Evolutionary conservation across 1,284 basidiomycete species (phyloP).

Genomic region (Ganoderma sinense): DNA sequence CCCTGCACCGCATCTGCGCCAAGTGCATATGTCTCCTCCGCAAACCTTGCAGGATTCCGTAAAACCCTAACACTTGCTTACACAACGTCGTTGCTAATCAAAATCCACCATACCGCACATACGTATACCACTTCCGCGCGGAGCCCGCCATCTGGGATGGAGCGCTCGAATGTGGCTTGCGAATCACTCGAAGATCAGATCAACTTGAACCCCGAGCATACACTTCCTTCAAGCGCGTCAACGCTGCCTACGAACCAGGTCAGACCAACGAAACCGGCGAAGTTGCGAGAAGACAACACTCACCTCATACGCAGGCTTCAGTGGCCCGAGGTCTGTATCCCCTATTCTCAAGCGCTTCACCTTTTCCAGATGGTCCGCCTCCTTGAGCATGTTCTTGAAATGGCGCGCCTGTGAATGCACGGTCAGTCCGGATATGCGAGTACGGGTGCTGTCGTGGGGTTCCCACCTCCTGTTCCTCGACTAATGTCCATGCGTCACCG

Average conservation of each 20-base stretch:
- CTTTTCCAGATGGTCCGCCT: conserved; percentile 75
- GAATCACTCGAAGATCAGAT: conserved; percentile 4
- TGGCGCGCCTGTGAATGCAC: conserved; percentile 72
- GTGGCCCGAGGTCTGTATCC: conserved; percentile 65
- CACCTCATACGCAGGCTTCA: conserved; percentile 75
- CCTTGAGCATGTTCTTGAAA: conserved; percentile 88
- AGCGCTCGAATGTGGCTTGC: not conserved
- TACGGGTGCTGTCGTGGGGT: too few species aligned
- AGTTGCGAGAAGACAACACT: conserved; percentile 25
- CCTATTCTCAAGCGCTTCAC: conserved; percentile 79
- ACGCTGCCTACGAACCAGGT: conserved; percentile 41
- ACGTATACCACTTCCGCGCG: not conserved
- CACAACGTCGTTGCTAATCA: not conserved
- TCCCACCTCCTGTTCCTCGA: conserved; percentile 93
- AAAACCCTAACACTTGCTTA: not conserved
- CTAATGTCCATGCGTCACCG: conserved; percentile 93
- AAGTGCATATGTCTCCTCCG: not conserved
- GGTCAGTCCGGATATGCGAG: not conserved
- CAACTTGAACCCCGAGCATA: conserved; percentile 38
- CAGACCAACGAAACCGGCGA: not conserved
- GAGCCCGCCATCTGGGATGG: not conserved
- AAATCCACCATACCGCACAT: not conserved
- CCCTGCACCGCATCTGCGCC: too few species aligned
- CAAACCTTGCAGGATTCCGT: not conserved
- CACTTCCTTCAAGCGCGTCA: conserved; percentile 45